phyloP scores from a whole-genome alignment of 192 early-diverging fungal species.

The Coemansia sp. region DNA sequence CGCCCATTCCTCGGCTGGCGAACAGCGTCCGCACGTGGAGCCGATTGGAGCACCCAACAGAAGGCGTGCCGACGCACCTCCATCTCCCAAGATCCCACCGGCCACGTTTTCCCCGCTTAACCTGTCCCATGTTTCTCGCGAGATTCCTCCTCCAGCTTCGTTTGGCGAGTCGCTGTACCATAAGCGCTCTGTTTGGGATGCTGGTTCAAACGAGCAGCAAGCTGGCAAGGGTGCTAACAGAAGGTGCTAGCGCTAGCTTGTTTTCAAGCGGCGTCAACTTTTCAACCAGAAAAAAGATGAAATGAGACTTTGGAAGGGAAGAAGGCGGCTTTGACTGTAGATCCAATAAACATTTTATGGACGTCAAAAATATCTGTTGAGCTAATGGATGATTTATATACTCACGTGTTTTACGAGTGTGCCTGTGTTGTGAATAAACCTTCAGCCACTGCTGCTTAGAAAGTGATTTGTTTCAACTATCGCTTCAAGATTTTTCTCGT shows the following conservation, averaged over 20 bases:
- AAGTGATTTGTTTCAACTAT: too few species aligned
- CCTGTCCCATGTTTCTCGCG: constrained; percentile 11
- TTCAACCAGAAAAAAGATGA: too few species aligned
- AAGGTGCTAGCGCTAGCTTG: neutral
- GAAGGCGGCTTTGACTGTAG: too few species aligned
- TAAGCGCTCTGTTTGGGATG: constrained; percentile 20
- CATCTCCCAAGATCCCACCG: constrained; percentile 13
- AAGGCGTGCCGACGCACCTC: constrained; percentile 15
- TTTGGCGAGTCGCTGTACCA: constrained; percentile 37
- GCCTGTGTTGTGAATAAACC: too few species aligned
- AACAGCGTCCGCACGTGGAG: constrained; percentile 33
- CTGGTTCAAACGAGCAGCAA: neutral
- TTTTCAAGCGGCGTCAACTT: too few species aligned
- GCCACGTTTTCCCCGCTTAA: constrained; percentile 10
- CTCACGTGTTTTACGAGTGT: too few species aligned
- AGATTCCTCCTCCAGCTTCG: constrained; percentile 30
- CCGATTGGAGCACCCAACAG: constrained; percentile 47
- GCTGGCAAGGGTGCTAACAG: neutral
- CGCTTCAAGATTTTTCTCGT: too few species aligned
- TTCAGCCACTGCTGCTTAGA: too few species aligned
- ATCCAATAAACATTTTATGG: too few species aligned
- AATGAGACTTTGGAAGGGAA: too few species aligned
- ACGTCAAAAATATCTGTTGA: too few species aligned
- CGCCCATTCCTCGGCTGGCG: neutral
- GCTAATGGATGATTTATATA: too few species aligned